These are phyloP conservation scores for Ceratobasidium sp. DNA, from an alignment of 1,284 basidiomycete genomes.

Conservation along the genomic window DNA sequence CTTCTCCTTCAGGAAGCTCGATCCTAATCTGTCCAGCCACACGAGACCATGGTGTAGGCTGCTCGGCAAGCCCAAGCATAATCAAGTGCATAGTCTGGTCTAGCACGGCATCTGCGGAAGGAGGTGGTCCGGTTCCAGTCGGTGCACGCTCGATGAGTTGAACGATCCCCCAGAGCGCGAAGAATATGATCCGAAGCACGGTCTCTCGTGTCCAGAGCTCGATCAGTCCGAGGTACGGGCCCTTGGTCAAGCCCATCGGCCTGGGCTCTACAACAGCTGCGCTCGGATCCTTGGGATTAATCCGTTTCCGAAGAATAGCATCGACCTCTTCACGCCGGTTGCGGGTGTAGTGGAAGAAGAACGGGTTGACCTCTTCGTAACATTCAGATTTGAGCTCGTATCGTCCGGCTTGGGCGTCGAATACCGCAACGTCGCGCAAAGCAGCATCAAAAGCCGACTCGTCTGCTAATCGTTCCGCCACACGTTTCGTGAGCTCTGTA, in stretches of 20 bases:
- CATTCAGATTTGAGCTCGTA: conserved; percentile 88
- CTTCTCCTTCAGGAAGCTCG: conserved; percentile 54
- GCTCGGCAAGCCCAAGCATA: conserved; percentile 81
- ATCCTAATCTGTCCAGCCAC: conserved; percentile 63
- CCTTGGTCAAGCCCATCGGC: conserved; percentile 66
- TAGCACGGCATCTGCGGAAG: conserved; percentile 84
- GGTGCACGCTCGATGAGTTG: conserved; percentile 61
- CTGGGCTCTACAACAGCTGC: conserved; percentile 81
- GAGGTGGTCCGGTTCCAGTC: conserved; percentile 59
- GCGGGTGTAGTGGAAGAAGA: conserved; percentile 94
- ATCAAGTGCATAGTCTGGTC: conserved; percentile 87
- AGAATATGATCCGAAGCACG: conserved; percentile 79
- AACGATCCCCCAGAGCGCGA: conserved; percentile 70
- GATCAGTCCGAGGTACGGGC: conserved; percentile 70
- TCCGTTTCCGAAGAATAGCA: conserved; percentile 70
- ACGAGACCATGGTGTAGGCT: conserved; percentile 66
- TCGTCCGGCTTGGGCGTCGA: conserved; percentile 79
- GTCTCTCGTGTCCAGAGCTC: conserved; percentile 70
- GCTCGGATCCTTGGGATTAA: conserved; percentile 69
- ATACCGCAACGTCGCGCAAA: conserved; percentile 80
- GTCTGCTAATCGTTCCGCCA: conserved; percentile 89
- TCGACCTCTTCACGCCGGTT: conserved; percentile 97
- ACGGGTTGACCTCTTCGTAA: conserved; percentile 91
- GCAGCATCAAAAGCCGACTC: conserved; percentile 85
- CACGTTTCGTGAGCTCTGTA: conserved; percentile 90